phyloP scores from a whole-genome alignment of 2,329 filamentous ascomycete genomes.

The Hypomyces rosellus region DNA sequence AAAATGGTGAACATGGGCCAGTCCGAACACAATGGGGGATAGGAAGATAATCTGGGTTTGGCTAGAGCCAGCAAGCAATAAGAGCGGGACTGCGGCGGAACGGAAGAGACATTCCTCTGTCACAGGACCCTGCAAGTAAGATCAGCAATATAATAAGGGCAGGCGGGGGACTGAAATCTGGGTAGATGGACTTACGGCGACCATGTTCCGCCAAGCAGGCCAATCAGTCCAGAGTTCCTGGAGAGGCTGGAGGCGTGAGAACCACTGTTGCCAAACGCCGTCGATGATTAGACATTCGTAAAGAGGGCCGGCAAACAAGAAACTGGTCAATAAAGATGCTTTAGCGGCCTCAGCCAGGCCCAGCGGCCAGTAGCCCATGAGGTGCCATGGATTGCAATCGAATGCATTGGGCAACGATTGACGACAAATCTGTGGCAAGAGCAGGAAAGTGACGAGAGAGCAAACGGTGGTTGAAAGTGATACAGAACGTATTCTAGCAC shows the following conservation, averaged over 20 bases:
- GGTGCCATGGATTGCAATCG: conserved; percentile 46
- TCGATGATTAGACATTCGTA: conserved; percentile 74
- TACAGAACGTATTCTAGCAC: conserved; percentile 75
- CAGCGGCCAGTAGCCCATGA: conserved; percentile 77
- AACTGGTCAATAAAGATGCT: conserved; percentile 62
- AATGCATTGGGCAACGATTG: conserved; percentile 29
- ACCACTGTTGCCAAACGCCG: conserved; percentile 60
- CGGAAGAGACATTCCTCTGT: conserved; percentile 95
- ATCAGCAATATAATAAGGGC: not conserved
- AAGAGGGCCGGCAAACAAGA: conserved; percentile 79
- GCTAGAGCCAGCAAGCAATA: conserved; percentile 62
- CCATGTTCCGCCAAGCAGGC: conserved; percentile 79
- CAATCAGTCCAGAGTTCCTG: conserved; percentile 61
- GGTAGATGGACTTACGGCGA: conserved; percentile 57
- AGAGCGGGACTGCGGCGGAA: conserved; percentile 74
- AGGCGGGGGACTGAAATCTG: not conserved
- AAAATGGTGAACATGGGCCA: conserved; percentile 91
- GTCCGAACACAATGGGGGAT: conserved; percentile 82
- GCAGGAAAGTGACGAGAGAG: conserved; percentile 57
- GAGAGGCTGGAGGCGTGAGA: conserved; percentile 44
- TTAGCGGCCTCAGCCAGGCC: conserved; percentile 57
- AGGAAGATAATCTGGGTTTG: conserved; percentile 62
- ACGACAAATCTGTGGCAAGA: conserved; percentile 40
- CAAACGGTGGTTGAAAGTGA: conserved; percentile 66
- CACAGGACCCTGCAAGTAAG: conserved; percentile 58